A percentile compares a stretch with the other conserved stretches of the same genome.
These are phyloP conservation scores for Nemania bipapillata DNA, from an alignment of 2,329 filamentous ascomycete genomes.

Conservation along the genomic window DNA sequence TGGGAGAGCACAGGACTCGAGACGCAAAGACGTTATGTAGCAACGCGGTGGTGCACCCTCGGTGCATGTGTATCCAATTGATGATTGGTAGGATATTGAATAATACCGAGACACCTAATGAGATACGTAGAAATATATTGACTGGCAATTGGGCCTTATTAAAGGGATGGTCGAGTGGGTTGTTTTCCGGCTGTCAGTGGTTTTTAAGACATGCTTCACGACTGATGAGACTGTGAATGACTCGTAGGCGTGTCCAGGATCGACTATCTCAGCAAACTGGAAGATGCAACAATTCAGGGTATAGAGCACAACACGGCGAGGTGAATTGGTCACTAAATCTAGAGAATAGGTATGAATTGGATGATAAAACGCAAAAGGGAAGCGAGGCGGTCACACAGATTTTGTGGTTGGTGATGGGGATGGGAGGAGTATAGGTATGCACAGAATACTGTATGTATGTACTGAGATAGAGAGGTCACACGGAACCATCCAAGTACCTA, in stretches of 20 bases:
- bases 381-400: conserved; percentile 32
- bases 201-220: conserved; percentile 3
- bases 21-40: neutral
- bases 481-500: neutral
- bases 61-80: conserved; percentile 1
- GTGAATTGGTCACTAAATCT: neutral
- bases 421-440: no score
- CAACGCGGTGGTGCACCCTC: neutral
- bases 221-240: neutral
- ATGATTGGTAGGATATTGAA: neutral
- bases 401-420: neutral
- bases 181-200: conserved; percentile 3
- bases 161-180: neutral
- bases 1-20: neutral
- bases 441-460: no score
- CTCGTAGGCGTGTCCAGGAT: conserved; percentile 11
- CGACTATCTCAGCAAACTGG: conserved; percentile 5
- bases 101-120: neutral
- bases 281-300: conserved; percentile 1
- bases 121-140: neutral
- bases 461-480: conserved; percentile 5
- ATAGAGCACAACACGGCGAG: conserved; percentile 1
- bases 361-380: neutral
- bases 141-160: neutral
- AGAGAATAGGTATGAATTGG: neutral